phyloP scores from a whole-genome alignment of 345 rosid species.

The Sonneratia caseolaris region DNA sequence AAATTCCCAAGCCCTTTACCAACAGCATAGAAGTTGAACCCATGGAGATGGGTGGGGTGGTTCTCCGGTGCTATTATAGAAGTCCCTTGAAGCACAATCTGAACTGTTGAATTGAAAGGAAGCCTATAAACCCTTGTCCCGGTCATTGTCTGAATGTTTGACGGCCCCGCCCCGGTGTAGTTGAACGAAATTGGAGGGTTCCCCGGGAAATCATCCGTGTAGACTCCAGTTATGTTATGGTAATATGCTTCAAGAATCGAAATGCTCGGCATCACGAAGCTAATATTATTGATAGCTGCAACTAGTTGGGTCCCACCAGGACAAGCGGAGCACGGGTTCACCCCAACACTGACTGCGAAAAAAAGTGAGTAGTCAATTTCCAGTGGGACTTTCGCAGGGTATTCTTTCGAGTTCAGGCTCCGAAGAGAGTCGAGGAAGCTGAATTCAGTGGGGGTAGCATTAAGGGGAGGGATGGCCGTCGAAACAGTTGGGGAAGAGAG shows the following conservation, averaged over 20 bases:
- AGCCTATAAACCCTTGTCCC: constrained; percentile 58
- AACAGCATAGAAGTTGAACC: constrained; percentile 51
- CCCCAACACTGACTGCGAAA: constrained; percentile 45
- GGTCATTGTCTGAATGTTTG: constrained; percentile 35
- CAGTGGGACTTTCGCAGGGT: constrained; percentile 46
- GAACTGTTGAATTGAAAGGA: constrained; percentile 51
- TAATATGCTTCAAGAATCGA: constrained; percentile 64
- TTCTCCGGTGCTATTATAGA: constrained; percentile 57
- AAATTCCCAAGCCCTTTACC: constrained; percentile 67
- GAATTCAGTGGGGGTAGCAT: constrained; percentile 37
- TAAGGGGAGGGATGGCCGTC: constrained; percentile 40
- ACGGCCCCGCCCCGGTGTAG: constrained; percentile 40
- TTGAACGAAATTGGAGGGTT: constrained; percentile 37
- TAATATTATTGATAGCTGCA: constrained; percentile 46
- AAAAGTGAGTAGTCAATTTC: constrained; percentile 43
- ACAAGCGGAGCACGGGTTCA: constrained; percentile 58
- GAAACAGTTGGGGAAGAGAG: constrained; percentile 26
- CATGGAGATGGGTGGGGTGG: constrained; percentile 69
- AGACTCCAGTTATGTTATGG: constrained; percentile 44
- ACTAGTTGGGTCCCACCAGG: constrained; percentile 31
- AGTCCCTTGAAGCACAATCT: constrained; percentile 64
- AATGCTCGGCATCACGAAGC: constrained; percentile 50
- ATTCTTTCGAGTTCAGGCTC: constrained; percentile 49
- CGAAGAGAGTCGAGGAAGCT: constrained; percentile 29
- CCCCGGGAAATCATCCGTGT: constrained; percentile 60